These are phyloP conservation scores for Penicillium nucicola DNA, from an alignment of 495 filamentous ascomycete genomes.

Conservation along the genomic window DNA sequence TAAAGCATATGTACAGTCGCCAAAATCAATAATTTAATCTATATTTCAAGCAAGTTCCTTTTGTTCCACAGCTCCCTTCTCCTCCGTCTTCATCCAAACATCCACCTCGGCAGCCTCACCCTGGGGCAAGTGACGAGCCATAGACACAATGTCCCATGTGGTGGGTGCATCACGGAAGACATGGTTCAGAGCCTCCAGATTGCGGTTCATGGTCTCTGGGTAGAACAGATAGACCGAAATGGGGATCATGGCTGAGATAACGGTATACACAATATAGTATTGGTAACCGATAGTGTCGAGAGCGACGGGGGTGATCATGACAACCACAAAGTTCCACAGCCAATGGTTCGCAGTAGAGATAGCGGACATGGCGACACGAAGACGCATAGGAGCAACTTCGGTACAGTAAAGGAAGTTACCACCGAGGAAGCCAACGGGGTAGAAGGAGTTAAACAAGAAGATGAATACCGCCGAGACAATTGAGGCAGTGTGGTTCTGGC, in stretches of 20 bases:
- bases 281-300: slow-evolving; percentile 49
- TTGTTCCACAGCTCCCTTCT: slow-evolving; percentile 10
- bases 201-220: slow-evolving; percentile 47
- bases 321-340: slow-evolving; percentile 47
- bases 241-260: slow-evolving; percentile 26
- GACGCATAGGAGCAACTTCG: slow-evolving; percentile 49
- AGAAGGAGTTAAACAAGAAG: slow-evolving; percentile 55
- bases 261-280: slow-evolving; percentile 57
- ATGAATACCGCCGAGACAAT: slow-evolving; percentile 43
- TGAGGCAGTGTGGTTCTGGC: slow-evolving; percentile 32
- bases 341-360: slow-evolving; percentile 51
- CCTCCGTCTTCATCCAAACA: slow-evolving; percentile 6
- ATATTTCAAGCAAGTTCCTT: slow-evolving; percentile 7
- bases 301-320: slow-evolving; percentile 53
- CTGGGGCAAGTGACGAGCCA: slow-evolving; percentile 19
- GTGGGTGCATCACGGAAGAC: slow-evolving; percentile 17
- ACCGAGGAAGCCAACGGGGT: slow-evolving; percentile 54
- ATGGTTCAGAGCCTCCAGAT: slow-evolving; percentile 19
- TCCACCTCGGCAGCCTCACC: slow-evolving; percentile 17
- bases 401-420: slow-evolving; percentile 54
- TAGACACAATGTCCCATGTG: slow-evolving; percentile 20
- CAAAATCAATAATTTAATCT: not conserved
- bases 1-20: slow-evolving; percentile 2
- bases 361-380: slow-evolving; percentile 50
- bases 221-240: slow-evolving; percentile 60